These are phyloP conservation scores for Polygonum maritimum DNA, from an alignment of 148 eudicot genomes.

Conservation along the genomic window DNA sequence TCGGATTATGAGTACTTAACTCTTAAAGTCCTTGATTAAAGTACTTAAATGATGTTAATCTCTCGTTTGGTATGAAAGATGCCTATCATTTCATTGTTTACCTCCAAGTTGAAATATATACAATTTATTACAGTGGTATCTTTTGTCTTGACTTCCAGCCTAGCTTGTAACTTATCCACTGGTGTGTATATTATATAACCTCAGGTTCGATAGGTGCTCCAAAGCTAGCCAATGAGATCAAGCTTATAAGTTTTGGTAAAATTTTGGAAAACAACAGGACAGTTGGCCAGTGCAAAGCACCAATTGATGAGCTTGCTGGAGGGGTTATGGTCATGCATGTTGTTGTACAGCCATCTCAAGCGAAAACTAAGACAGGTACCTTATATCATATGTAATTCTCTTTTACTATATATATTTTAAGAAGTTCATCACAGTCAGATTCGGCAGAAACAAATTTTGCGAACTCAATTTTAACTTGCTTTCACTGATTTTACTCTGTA, in stretches of 20 bases:
- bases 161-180: neutral
- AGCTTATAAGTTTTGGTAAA: conserved; percentile 83
- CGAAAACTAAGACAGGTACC: conserved; percentile 81
- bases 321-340: conserved; percentile 89
- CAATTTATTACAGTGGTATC: neutral
- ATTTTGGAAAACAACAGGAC: conserved; percentile 86
- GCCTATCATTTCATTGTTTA: neutral
- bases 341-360: conserved; percentile 82
- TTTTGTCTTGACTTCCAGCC: neutral
- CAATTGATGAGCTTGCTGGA: conserved; percentile 78
- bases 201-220: conserved; percentile 69
- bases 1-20: neutral
- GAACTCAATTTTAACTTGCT: neutral
- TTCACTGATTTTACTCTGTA: neutral
- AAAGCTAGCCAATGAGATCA: conserved; percentile 75
- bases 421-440: neutral
- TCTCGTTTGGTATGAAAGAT: neutral
- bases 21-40: neutral
- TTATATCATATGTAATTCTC: conserved; percentile 27
- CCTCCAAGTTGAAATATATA: neutral
- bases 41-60: neutral
- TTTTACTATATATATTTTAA: neutral
- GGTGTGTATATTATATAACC: conserved; percentile 8
- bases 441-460: neutral
- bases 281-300: conserved; percentile 80